A percentile compares a stretch with the other conserved stretches of the same genome.
Evolutionary conservation across 148 eudicot species (phyloP).

Genomic region (Rhododendron kiyosumense): DNA sequence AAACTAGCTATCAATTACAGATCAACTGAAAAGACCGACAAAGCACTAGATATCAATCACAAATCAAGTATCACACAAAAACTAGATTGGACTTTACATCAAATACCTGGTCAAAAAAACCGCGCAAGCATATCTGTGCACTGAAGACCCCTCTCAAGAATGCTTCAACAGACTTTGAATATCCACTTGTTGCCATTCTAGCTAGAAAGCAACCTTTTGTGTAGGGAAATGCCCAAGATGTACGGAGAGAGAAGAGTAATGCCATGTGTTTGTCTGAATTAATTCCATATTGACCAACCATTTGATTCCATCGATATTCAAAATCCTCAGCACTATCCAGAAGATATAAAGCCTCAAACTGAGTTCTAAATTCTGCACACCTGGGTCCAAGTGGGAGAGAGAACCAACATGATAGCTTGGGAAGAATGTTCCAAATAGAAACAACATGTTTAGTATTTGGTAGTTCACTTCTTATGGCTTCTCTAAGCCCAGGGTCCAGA

Average conservation of each 20-base stretch:
- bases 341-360: slow-evolving; percentile 23
- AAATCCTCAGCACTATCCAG: slow-evolving; percentile 27
- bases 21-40: neutral
- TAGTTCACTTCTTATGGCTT: slow-evolving; percentile 30
- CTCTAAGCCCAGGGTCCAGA: slow-evolving; percentile 28
- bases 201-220: slow-evolving; percentile 28
- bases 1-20: neutral
- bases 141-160: slow-evolving; percentile 24
- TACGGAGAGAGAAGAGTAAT: slow-evolving; percentile 21
- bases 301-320: slow-evolving; percentile 29
- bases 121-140: slow-evolving; percentile 23
- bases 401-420: slow-evolving; percentile 39
- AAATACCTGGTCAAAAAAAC: slow-evolving; percentile 26
- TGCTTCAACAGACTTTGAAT: slow-evolving; percentile 23
- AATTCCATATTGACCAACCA: slow-evolving; percentile 28
- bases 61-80: neutral
- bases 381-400: slow-evolving; percentile 25
- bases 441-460: slow-evolving; percentile 33
- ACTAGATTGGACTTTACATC: neutral
- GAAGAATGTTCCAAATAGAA: slow-evolving; percentile 29
- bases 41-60: neutral
- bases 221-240: slow-evolving; percentile 30
- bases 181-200: slow-evolving; percentile 22
- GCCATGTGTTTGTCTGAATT: slow-evolving; percentile 24
- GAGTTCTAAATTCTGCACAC: slow-evolving; percentile 29